Conservation (phyloP, 2,329 filamentous ascomycete species). For the Ceratocystis alfenasii region DNA sequence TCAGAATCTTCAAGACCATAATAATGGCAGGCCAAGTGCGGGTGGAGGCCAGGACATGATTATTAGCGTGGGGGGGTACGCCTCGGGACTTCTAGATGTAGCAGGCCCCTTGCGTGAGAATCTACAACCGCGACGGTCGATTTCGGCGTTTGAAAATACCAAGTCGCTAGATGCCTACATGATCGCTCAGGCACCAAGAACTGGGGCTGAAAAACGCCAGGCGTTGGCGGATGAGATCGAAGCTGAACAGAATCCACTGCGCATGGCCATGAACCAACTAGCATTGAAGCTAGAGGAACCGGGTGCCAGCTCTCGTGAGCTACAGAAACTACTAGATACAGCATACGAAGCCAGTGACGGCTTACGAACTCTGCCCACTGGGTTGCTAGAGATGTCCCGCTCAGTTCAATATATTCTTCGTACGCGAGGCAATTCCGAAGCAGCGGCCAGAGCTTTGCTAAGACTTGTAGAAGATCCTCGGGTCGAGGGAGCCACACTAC, state of each 20-base stretch:
- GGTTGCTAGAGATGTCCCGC: slow-evolving; percentile 14
- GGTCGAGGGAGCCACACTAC: slow-evolving; percentile 1
- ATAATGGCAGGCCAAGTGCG: background rate
- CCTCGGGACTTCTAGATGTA: background rate
- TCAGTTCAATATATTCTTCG: slow-evolving; percentile 12
- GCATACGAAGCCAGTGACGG: slow-evolving; percentile 2
- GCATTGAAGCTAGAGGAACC: background rate
- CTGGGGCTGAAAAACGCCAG: slow-evolving; percentile 8
- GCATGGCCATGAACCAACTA: slow-evolving; percentile 6
- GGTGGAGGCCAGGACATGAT: background rate
- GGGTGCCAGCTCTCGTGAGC: background rate
- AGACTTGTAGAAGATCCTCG: slow-evolving; percentile 12
- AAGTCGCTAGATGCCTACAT: slow-evolving; percentile 10
- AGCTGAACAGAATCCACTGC: slow-evolving; percentile 12
- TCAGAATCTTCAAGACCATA: background rate
- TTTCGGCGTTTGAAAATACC: slow-evolving; percentile 10
- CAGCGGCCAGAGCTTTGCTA: slow-evolving; percentile 4
- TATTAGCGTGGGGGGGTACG: background rate
- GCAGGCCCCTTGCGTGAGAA: background rate
- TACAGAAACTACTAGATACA: background rate
- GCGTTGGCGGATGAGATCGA: slow-evolving; percentile 5
- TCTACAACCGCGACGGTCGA: background rate
- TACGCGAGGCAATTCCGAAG: slow-evolving; percentile 9
- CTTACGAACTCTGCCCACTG: background rate
- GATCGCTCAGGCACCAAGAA: background rate